These are phyloP conservation scores for Phoma herbarum DNA, from an alignment of 2,329 filamentous ascomycete species.

Conservation along the genomic window DNA sequence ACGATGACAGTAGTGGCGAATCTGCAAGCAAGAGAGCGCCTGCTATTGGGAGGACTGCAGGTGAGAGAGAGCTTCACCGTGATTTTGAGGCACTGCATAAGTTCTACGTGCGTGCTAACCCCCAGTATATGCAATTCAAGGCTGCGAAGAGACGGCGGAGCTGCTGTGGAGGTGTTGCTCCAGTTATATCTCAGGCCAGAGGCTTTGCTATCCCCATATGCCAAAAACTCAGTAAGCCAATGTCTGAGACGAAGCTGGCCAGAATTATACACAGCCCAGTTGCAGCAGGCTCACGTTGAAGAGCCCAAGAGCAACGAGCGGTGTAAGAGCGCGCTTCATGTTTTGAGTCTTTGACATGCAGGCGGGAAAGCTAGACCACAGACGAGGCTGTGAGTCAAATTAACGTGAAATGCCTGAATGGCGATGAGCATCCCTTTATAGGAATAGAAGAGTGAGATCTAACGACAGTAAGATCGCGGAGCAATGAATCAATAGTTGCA, in stretches of 20 bases:
- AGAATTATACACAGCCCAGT: not conserved
- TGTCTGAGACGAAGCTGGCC: not conserved
- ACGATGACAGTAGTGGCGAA: not conserved
- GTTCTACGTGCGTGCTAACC: not conserved
- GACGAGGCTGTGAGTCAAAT: not conserved
- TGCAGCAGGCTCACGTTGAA: not conserved
- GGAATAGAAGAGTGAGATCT: not conserved
- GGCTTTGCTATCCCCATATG: not conserved
- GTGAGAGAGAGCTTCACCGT: slow-evolving; percentile 3
- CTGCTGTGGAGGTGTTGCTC: not conserved
- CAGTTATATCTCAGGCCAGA: not conserved
- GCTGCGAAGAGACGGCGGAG: not conserved
- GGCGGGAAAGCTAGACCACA: not conserved
- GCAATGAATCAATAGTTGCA: not conserved
- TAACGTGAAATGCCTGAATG: not conserved
- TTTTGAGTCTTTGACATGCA: not conserved
- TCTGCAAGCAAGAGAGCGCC: not conserved
- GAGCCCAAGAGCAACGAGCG: not conserved
- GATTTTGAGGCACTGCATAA: too few relatives aligned
- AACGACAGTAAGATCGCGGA: not conserved
- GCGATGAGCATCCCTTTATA: not conserved
- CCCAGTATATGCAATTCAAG: not conserved
- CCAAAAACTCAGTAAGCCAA: not conserved
- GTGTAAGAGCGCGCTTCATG: not conserved
- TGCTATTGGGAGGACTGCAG: not conserved